A percentile compares a stretch with the other conserved stretches of the same genome.
Evolutionary conservation across 306 rosid genomes (phyloP).

Genomic region (Myrica gale): DNA sequence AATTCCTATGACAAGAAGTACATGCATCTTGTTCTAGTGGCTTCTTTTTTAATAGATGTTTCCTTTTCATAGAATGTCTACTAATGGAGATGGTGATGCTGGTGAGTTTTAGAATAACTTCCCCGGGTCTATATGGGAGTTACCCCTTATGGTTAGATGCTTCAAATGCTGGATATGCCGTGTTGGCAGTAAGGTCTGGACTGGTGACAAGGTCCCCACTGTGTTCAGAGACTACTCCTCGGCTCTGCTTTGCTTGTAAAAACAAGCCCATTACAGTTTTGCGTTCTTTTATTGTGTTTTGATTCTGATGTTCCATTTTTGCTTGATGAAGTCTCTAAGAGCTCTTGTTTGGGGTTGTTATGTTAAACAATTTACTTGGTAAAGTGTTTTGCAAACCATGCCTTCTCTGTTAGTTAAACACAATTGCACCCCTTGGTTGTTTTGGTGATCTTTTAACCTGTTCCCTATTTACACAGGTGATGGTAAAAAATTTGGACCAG

Average conservation of each 20-base stretch:
- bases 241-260: background rate
- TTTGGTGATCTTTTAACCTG: background rate
- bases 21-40: background rate
- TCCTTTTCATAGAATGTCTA: background rate
- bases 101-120: background rate
- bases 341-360: background rate
- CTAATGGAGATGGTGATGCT: background rate
- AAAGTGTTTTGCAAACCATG: background rate
- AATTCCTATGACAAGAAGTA: background rate
- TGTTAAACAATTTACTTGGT: background rate
- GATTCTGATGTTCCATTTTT: background rate
- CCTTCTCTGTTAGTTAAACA: background rate
- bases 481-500: slow-evolving; percentile 90
- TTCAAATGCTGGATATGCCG: background rate
- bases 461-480: slow-evolving; percentile 55
- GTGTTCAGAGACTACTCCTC: background rate
- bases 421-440: background rate
- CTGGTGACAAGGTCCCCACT: background rate
- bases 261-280: background rate
- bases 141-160: background rate
- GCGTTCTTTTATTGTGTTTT: background rate
- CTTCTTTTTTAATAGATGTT: background rate
- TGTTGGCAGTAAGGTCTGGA: background rate
- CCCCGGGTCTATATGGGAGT: background rate
- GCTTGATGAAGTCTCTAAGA: background rate